These are phyloP conservation scores for Phialophora verrucosa DNA, from an alignment of 2,329 filamentous ascomycete species.

Conservation along the genomic window DNA sequence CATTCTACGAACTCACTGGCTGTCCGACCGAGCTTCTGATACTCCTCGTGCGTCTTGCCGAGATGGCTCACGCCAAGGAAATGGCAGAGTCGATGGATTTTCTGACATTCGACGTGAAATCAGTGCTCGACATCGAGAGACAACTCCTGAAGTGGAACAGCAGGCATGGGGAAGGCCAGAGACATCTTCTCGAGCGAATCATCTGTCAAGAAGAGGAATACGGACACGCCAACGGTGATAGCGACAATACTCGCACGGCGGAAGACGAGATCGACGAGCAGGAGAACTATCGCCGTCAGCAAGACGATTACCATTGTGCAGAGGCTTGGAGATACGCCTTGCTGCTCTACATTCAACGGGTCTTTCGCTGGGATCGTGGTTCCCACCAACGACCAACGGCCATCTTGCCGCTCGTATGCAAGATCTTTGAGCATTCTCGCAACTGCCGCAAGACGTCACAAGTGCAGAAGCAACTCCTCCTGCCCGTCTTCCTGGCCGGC, in stretches of 20 bases:
- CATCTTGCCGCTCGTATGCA: background rate
- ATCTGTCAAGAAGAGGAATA: background rate
- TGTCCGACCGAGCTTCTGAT: conserved; percentile 14
- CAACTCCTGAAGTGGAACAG: no score
- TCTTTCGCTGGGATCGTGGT: conserved; percentile 7
- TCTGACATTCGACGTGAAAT: no score
- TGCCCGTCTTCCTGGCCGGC: conserved; percentile 17
- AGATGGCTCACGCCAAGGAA: no score
- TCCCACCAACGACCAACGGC: background rate
- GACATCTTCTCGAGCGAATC: no score
- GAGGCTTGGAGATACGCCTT: conserved; percentile 19
- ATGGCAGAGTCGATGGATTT: no score
- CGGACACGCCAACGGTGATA: background rate
- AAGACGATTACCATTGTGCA: conserved; percentile 17
- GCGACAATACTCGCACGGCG: background rate
- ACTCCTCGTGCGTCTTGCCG: conserved; percentile 8
- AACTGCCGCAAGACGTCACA: conserved; percentile 5
- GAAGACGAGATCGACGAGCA: conserved; percentile 4
- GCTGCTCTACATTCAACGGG: conserved; percentile 17
- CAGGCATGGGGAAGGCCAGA: no score
- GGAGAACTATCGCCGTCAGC: background rate
- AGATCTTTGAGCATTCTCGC: background rate
- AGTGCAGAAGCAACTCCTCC: conserved; percentile 23
- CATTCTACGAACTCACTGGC: conserved; percentile 19
- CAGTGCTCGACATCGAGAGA: no score